These are phyloP conservation scores for Mycogone perniciosa DNA, from an alignment of 2,329 filamentous ascomycete genomes.

Conservation along the genomic window DNA sequence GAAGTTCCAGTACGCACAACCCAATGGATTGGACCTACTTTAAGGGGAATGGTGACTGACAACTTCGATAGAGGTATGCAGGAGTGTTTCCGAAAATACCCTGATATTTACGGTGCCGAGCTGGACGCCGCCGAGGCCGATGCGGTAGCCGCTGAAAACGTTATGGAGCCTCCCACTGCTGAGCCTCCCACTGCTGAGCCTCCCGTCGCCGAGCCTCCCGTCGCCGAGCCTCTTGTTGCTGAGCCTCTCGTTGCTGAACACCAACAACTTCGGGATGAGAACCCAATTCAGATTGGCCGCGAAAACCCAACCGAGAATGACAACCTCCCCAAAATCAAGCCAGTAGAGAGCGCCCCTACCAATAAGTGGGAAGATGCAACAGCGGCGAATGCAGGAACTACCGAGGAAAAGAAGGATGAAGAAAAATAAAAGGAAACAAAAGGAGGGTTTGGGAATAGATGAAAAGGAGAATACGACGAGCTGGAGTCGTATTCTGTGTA, in stretches of 20 bases:
- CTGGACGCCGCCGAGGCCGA: slow-evolving; percentile 46
- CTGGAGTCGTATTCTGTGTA: slow-evolving; percentile 12
- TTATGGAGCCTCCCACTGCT: slow-evolving; percentile 8
- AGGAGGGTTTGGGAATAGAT: background rate
- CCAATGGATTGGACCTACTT: background rate
- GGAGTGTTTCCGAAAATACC: slow-evolving; percentile 88
- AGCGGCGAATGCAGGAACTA: slow-evolving; percentile 21
- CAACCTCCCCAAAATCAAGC: slow-evolving; percentile 5
- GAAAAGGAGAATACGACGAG: background rate
- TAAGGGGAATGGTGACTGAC: slow-evolving; percentile 19
- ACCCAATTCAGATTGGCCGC: background rate
- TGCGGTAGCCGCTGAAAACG: slow-evolving; percentile 22
- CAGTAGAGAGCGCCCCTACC: slow-evolving; percentile 11
- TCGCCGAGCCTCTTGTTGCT: background rate
- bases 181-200: background rate
- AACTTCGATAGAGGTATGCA: slow-evolving; percentile 71
- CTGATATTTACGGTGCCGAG: slow-evolving; percentile 87
- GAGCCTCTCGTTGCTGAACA: slow-evolving; percentile 2
- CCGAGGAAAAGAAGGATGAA: slow-evolving; percentile 16
- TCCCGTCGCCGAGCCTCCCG: background rate
- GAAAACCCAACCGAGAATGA: slow-evolving; percentile 13
- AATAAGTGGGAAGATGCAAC: slow-evolving; percentile 25
- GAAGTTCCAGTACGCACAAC: slow-evolving; percentile 76
- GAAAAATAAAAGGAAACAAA: slow-evolving; percentile 2
- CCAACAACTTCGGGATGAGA: slow-evolving; percentile 10